Base-by-base conservation (phyloP, 2,329 filamentous ascomycete genomes). In the Scedosporium minutisporum region DNA sequence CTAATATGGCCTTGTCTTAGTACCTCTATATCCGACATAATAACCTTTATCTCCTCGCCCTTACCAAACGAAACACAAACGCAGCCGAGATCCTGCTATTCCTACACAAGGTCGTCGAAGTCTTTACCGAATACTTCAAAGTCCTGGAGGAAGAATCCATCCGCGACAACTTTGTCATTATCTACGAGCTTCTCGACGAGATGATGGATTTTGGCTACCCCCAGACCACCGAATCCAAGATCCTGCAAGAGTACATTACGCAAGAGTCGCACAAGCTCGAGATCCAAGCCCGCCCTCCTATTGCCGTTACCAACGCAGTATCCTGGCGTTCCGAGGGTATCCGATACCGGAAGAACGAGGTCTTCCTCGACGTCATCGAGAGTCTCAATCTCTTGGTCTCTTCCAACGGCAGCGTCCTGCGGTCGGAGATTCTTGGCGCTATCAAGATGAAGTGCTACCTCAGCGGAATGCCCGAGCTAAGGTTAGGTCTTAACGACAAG, bases 121-220 rank as follows among this genome's bases (percentile, higher is more conserved):
- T 99, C 66, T 99, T 99, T 74, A 99, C 95, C 64, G 95, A 99
- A 77, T 99, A 99, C 81, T 99, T 99, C 83, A 99, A 99, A 76
- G 93, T 96, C 66, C 83, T 99, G 64, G 95, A 99, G 76, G 95
- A 99, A 76, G 95, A 99, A 77, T 96, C 91, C 70, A 99, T 99
- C 74, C 87, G 95, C 69, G 95, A 99, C 81, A 99, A 99, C 80
- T 99, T 99, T 73, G 95, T 99, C 75, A 87, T 99, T 73, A 99
- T 99, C 72, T 99, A 99, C 81, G 95, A 99, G 77, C 79, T 99
- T 65, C 85, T 99, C 66, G 95, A 99, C 73, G 95, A 99, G 80
- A 99, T 99, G 95, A 99, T 99, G 95, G 95, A 99, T 77, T 99
- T 99, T 81, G 95, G 95, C 66, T 97, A 99, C 75, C 95, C 95